Percentiles rank a stretch among this genome's conserved stretches.
Evolutionary conservation across 306 rosid genomes (phyloP).

Genomic region (Castanea sativa): DNA sequence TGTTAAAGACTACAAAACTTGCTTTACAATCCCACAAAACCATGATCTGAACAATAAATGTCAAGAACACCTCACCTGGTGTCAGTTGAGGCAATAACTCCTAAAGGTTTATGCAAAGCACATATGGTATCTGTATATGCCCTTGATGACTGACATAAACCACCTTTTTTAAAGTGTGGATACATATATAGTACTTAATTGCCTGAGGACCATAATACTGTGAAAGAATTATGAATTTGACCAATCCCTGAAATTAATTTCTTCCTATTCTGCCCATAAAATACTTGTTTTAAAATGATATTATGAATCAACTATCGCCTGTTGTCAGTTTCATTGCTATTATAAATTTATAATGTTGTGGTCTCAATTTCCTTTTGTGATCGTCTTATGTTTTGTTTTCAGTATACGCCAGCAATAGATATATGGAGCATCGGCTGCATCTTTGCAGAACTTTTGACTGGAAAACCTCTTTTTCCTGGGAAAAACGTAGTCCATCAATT

Average conservation of each 20-base stretch:
- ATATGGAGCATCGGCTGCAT: conserved; percentile 99
- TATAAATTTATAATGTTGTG: background rate
- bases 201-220: background rate
- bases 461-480: conserved; percentile 98
- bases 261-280: background rate
- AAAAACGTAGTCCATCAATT: conserved; percentile 97
- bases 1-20: background rate
- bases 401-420: conserved; percentile 99
- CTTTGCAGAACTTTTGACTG: conserved; percentile 93
- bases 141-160: background rate
- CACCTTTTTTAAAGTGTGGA: background rate
- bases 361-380: conserved; percentile 10
- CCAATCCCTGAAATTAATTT: background rate
- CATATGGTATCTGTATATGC: background rate
- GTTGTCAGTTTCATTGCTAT: background rate
- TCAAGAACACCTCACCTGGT: background rate
- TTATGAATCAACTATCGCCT: background rate
- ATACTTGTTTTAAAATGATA: background rate
- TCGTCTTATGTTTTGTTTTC: conserved; percentile 23
- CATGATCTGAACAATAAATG: background rate
- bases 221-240: background rate
- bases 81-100: background rate
- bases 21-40: background rate
- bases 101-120: background rate
- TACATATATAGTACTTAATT: background rate